phyloP scores from a whole-genome alignment of 345 rosid genomes.

The Hevea brasiliensis region DNA sequence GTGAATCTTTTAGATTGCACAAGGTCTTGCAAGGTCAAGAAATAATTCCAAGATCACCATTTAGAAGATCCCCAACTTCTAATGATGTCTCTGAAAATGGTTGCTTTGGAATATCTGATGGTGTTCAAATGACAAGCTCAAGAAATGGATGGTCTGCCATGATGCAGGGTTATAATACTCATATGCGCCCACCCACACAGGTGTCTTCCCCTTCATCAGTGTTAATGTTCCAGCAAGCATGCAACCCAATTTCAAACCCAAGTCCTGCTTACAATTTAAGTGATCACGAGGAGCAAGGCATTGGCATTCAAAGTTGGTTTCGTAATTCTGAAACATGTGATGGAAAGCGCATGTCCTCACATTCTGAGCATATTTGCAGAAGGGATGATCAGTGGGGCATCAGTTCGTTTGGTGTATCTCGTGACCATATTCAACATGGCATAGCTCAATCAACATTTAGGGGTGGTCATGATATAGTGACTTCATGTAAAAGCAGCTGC shows the following conservation, averaged over 20 bases:
- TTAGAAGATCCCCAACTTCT: conserved; percentile 28
- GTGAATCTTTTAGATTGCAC: conserved; percentile 65
- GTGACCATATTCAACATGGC: conserved; percentile 30
- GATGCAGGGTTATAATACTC: conserved; percentile 42
- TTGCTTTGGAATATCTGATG: conserved; percentile 36
- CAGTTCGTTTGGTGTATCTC: conserved; percentile 21
- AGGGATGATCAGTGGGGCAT: conserved; percentile 23
- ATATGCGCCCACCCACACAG: conserved; percentile 39
- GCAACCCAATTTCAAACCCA: conserved; percentile 26
- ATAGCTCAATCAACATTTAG: conserved; percentile 28
- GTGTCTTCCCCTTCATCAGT: conserved; percentile 85
- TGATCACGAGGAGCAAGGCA: conserved; percentile 31
- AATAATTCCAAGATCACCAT: conserved; percentile 53
- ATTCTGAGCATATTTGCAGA: not conserved
- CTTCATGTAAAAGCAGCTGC: conserved; percentile 72
- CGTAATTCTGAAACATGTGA: conserved; percentile 22
- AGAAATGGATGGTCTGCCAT: conserved; percentile 56
- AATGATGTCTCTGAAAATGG: conserved; percentile 45
- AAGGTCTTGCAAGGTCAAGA: conserved; percentile 99
- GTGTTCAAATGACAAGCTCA: conserved; percentile 41
- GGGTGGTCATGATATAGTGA: conserved; percentile 39
- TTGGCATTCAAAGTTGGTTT: conserved; percentile 17
- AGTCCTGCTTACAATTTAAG: conserved; percentile 13
- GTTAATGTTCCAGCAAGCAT: conserved; percentile 54
- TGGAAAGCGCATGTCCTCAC: conserved; percentile 22